phyloP scores from a whole-genome alignment of 2,329 filamentous ascomycete species.

The Aspergillus ruber region DNA sequence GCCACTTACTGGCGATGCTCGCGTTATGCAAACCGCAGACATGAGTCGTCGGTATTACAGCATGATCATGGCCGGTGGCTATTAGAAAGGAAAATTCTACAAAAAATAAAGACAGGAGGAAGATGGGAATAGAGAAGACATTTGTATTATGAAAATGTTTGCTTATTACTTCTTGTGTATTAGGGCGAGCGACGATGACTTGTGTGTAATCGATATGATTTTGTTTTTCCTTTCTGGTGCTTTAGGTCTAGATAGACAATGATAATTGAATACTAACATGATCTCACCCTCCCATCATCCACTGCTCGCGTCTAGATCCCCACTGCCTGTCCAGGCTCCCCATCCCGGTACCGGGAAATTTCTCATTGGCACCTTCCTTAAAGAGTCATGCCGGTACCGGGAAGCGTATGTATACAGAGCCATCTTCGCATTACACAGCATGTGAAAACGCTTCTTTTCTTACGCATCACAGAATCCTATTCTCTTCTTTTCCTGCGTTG shows the following conservation, averaged over 20 bases:
- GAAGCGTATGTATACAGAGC: not conserved
- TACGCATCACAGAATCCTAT: not conserved
- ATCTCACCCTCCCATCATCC: too few relatives aligned
- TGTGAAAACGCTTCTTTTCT: not conserved
- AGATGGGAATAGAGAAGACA: not conserved
- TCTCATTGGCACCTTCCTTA: not conserved
- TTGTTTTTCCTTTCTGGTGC: too few relatives aligned
- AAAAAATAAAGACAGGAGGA: not conserved
- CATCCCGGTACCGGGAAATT: not conserved
- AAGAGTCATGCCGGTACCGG: not conserved
- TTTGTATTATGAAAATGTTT: not conserved
- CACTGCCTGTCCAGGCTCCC: not conserved
- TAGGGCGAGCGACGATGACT: too few relatives aligned
- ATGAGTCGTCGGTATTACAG: slow-evolving; percentile 64
- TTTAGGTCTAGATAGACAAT: too few relatives aligned
- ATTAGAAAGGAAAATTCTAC: slow-evolving; percentile 17
- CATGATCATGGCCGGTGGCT: slow-evolving; percentile 51
- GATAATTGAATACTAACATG: too few relatives aligned
- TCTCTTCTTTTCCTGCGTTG: too few relatives aligned
- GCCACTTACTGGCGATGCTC: slow-evolving; percentile 63
- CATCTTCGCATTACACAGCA: too few relatives aligned
- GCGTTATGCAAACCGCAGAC: slow-evolving; percentile 63
- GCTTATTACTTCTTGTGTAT: too few relatives aligned
- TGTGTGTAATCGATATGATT: not conserved
- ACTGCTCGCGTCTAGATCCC: not conserved